Conservation (phyloP, 345 rosid genomes). For the Populus nigra region DNA sequence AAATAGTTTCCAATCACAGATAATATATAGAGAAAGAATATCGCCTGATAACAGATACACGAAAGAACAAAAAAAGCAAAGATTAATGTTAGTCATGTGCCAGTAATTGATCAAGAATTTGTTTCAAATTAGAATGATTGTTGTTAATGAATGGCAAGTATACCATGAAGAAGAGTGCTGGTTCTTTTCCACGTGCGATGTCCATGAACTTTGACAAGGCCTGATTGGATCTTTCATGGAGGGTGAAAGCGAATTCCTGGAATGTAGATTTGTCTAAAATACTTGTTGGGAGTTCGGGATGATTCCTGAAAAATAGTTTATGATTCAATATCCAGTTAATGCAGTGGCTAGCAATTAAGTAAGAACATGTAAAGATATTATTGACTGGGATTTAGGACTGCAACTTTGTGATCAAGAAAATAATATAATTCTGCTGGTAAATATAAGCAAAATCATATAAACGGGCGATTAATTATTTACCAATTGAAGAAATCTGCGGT, state of each 20-base stretch:
- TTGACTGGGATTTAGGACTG: too few species aligned
- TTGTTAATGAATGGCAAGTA: neutral
- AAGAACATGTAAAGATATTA: too few species aligned
- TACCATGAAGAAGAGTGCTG: slow-evolving; percentile 59
- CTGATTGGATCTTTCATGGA: slow-evolving; percentile 48
- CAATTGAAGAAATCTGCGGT: slow-evolving; percentile 56
- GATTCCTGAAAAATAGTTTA: slow-evolving; percentile 45
- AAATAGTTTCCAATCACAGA: slow-evolving; percentile 70
- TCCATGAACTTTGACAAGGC: slow-evolving; percentile 43
- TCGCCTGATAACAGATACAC: slow-evolving; percentile 31
- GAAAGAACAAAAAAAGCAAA: neutral
- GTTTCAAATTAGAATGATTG: neutral
- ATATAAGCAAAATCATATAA: neutral
- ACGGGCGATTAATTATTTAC: slow-evolving; percentile 23
- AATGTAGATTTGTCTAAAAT: slow-evolving; percentile 43
- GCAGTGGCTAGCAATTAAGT: too few species aligned
- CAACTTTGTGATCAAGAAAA: neutral
- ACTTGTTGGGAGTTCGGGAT: slow-evolving; percentile 45
- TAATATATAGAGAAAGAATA: slow-evolving; percentile 47
- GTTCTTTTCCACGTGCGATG: slow-evolving; percentile 66
- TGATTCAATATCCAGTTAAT: neutral
- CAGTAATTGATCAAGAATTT: neutral
- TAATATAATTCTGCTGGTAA: too few species aligned
- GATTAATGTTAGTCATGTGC: neutral
- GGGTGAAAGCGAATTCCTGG: slow-evolving; percentile 35